phyloP scores from a whole-genome alignment of 495 filamentous ascomycete genomes.

The Penicillium nucicola region DNA sequence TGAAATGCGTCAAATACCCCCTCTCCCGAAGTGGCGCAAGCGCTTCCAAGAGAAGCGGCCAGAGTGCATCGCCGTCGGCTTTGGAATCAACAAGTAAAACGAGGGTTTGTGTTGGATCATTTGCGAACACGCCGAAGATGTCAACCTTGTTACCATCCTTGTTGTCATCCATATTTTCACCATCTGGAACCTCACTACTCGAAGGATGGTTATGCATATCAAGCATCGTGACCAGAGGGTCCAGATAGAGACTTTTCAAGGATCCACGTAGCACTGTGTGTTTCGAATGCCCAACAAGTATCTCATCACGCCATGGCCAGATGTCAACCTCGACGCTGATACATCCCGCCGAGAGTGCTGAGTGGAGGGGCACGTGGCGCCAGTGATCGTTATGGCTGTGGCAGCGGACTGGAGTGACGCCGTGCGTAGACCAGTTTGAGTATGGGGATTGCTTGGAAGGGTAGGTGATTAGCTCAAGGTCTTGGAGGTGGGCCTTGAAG shows the following conservation, averaged over 20 bases:
- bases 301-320: conserved; percentile 52
- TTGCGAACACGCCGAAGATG: conserved; percentile 58
- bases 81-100: conserved; percentile 37
- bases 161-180: not conserved
- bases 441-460: conserved; percentile 6
- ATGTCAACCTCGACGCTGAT: conserved; percentile 74
- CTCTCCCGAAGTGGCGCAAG: conserved; percentile 55
- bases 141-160: not conserved
- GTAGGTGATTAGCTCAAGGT: conserved; percentile 39
- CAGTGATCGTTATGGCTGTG: conserved; percentile 77
- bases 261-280: not conserved
- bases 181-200: no score
- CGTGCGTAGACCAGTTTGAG: conserved; percentile 13
- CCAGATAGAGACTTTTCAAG: conserved; percentile 60
- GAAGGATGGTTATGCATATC: conserved; percentile 5
- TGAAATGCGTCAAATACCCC: conserved; percentile 56
- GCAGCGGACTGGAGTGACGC: conserved; percentile 9
- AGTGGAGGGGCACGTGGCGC: conserved; percentile 48
- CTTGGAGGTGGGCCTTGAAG: not conserved
- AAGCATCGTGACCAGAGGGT: conserved; percentile 52
- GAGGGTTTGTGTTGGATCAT: conserved; percentile 20
- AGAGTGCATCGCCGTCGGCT: conserved; percentile 36
- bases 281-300: conserved; percentile 49
- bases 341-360: conserved; percentile 50
- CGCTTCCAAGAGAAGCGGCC: conserved; percentile 42